Base-by-base conservation (phyloP, 2,329 filamentous ascomycete genomes). In the Aspergillus carbonarius region DNA sequence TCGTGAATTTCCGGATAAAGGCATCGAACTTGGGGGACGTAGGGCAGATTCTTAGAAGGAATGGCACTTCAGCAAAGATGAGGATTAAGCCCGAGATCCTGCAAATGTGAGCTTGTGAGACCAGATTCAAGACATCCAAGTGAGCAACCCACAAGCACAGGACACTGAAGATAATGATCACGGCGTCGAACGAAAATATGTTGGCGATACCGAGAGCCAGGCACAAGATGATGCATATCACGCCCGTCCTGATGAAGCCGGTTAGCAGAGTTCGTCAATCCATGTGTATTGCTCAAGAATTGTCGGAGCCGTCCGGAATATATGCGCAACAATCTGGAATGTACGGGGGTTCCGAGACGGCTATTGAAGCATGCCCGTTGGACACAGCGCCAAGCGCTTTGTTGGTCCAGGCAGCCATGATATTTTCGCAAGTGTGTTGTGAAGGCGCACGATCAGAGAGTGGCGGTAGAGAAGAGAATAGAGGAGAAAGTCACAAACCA, bases 1-100 rank as follows among this genome's bases (percentile, higher is more conserved):
- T 96, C 63, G 92, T 92, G 81, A 99, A 91, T 71, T 86, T 88
- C 77, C 93, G 92, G 76, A 99, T 93, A 74, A 92, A 88, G 66
- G 80, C 81, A 76, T 99, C 95, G 79, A 99, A 99, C 65, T 85
- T 87, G 64, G 88, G 78, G 13, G 93, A 98, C 5, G 95, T 99
- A 59, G 95, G 95, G 81, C 95, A 99, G 80, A 99, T 97, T 78
- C 95, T 91, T 62, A 99, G 88, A 58, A 99, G 90, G 60, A 98
- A 88, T 27, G 95, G 95, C 17, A 99, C 88, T 77, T 99, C 91
- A 72, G 93, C 83, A 78, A 95, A 95, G 72, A 95, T 80, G 71
- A 95, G 89, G 68, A 93, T 70, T 68, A 92, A 86, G 13, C 87
- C 83, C 51, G 83, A 92, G 60, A 83, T 80, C 46, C 91, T 93